A percentile compares a stretch with the other conserved stretches of the same genome.
These are phyloP conservation scores for Aspergillus uvarum DNA, from an alignment of 2,329 filamentous ascomycete genomes.

Conservation along the genomic window DNA sequence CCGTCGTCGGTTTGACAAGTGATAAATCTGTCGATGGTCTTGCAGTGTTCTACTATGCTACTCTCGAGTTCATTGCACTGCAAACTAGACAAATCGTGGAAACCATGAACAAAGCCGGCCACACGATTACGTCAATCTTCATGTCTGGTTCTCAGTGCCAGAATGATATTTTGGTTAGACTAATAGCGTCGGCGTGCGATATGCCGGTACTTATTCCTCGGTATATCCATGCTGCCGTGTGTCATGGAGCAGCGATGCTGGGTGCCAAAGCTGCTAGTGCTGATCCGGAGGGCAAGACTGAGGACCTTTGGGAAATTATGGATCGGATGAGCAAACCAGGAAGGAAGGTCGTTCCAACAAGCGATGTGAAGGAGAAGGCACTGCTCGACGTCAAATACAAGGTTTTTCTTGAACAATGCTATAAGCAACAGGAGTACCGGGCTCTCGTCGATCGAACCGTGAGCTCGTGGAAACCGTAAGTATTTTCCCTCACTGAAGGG, in stretches of 20 bases:
- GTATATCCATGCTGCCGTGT: constrained; percentile 93
- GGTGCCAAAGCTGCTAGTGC: constrained; percentile 94
- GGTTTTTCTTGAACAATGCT: constrained; percentile 91
- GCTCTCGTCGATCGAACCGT: constrained; percentile 69
- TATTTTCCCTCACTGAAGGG: too few species aligned
- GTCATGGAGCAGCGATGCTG: constrained; percentile 97
- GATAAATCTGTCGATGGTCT: constrained; percentile 86
- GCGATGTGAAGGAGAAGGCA: constrained; percentile 70
- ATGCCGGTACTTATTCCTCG: constrained; percentile 92
- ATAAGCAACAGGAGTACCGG: constrained; percentile 79
- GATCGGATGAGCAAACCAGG: constrained; percentile 95
- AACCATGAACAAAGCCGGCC: constrained; percentile 86
- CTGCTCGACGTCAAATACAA: constrained; percentile 87
- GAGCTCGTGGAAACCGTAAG: constrained; percentile 40
- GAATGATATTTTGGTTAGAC: constrained; percentile 85
- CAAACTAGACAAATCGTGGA: constrained; percentile 96
- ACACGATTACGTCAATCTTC: constrained; percentile 88
- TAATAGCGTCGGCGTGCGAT: constrained; percentile 84
- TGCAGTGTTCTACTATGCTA: constrained; percentile 89
- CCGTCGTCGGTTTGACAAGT: constrained; percentile 79
- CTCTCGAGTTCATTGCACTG: constrained; percentile 96
- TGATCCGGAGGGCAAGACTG: constrained; percentile 72
- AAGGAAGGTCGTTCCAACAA: constrained; percentile 73
- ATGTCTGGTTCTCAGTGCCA: constrained; percentile 99
- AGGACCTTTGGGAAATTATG: constrained; percentile 95